Evolutionary conservation across 169 alveolate species (phyloP).

Genomic region (Cryptosporidium canis): DNA sequence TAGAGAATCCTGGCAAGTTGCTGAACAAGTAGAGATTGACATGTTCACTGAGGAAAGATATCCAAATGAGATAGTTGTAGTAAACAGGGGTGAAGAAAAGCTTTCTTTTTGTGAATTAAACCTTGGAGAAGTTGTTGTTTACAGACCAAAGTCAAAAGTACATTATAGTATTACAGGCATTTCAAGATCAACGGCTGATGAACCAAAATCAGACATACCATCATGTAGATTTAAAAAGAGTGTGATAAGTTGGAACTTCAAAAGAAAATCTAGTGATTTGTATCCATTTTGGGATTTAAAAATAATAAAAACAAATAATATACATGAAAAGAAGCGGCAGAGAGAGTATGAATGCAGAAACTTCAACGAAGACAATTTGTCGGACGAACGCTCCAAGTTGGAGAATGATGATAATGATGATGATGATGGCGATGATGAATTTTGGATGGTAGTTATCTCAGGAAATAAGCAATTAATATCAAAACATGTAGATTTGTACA

Average conservation of each 20-base stretch:
- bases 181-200: neutral
- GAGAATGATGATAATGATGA: slow-evolving; percentile 34
- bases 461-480: slow-evolving; percentile 27
- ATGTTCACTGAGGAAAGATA: slow-evolving; percentile 21
- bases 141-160: slow-evolving; percentile 37
- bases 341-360: neutral
- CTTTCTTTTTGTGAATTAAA: slow-evolving; percentile 20
- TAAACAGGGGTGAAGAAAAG: neutral
- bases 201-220: neutral
- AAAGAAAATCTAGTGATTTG: slow-evolving; percentile 21
- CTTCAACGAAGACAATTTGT: neutral
- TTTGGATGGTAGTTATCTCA: slow-evolving; percentile 21
- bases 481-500: slow-evolving; percentile 45
- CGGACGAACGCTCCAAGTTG: neutral
- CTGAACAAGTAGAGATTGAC: slow-evolving; percentile 13
- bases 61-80: neutral
- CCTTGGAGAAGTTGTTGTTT: slow-evolving; percentile 53
- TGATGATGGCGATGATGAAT: slow-evolving; percentile 20
- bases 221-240: slow-evolving; percentile 17
- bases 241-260: slow-evolving; percentile 33
- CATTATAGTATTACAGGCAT: slow-evolving; percentile 42
- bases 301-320: slow-evolving; percentile 2
- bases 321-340: neutral
- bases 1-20: slow-evolving; percentile 50
- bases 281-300: slow-evolving; percentile 72